Conservation (phyloP, 768 basidiomycete species). For the Mycena kentingensis region DNA sequence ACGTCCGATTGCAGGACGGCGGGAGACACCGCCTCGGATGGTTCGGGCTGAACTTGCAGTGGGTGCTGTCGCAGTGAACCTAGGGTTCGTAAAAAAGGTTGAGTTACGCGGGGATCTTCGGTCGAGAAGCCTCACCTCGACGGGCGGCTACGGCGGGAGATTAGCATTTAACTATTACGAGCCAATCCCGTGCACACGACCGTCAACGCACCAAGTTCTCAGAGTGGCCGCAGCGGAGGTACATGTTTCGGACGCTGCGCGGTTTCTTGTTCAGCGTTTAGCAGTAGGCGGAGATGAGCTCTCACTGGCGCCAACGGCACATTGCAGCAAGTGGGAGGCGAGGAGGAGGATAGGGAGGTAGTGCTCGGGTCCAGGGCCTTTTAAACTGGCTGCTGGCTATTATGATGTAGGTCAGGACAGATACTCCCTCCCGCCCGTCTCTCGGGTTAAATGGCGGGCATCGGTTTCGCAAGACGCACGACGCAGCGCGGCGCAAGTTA, state of each 20-base stretch:
- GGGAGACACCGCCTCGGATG: constrained; percentile 47
- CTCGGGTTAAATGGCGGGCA: no score
- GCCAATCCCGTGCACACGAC: neutral
- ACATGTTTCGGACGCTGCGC: constrained; percentile 52
- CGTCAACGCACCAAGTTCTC: constrained; percentile 41
- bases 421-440: constrained; percentile 1
- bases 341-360: constrained; percentile 3
- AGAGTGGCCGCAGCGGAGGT: constrained; percentile 50
- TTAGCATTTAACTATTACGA: constrained; percentile 28
- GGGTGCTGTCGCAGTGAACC: constrained; percentile 46
- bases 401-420: constrained; percentile 12
- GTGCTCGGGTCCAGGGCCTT: constrained; percentile 10
- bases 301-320: constrained; percentile 61
- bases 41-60: constrained; percentile 57
- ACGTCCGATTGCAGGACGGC: constrained; percentile 45
- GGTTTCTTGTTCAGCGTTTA: no score
- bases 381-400: constrained; percentile 15
- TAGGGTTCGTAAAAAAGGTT: constrained; percentile 28
- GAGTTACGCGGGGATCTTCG: neutral
- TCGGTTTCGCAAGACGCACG: neutral
- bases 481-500: constrained; percentile 4
- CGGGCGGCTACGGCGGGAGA: constrained; percentile 19
- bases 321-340: constrained; percentile 32
- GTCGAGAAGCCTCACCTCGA: constrained; percentile 4
- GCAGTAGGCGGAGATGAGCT: constrained; percentile 18